Base-by-base conservation (phyloP, 129 eudicot species). In the Pittosporum tobira region DNA sequence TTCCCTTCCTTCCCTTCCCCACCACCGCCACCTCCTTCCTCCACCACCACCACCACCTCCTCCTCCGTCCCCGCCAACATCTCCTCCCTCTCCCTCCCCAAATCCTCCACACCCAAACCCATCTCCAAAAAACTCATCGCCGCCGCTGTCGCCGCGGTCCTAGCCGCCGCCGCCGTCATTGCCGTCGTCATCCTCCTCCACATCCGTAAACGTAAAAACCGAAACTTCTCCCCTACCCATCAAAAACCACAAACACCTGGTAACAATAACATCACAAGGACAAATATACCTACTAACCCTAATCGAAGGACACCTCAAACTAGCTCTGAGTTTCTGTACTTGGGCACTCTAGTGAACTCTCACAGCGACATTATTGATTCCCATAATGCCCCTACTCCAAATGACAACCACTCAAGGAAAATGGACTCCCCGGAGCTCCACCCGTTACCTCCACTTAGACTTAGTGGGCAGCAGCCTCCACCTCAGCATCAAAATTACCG, bases 341-440 rank as follows among this genome's bases (percentile, higher is more conserved):
- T 87, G 1, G 96, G 96, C 1, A 83, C 93, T 3, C 73, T 87
- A 23, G 96, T 78, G 0, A 80, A 73, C 38, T 72, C 94, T 0
- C 93, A 77, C 20, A 65, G 67, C 48, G 74, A 56, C 27, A 16
- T 29, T 24, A 3, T 60, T 0, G 66, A 55, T 29, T 10, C 51
- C 29, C 54, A 59, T 26, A 31, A 10, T 11, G 47, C 12, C n/a
- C 44, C 62, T 1, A 64, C 54, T 21, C 18, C 43, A 19, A 47
- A 47, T 62, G 66, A 16, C 51, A 23, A 15, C 1, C 51, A 54
- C 44, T 15, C 84, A 3, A 61, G 74, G 12, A 82, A 87, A 64
- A 9, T 77, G 53, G 94, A 79, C 22, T 88, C 96, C 44, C 96
- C 96, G 69, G 96, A 83, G 84, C 94, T 88, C 67, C 88, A 81